phyloP scores from a whole-genome alignment of 495 filamentous ascomycete genomes.

The Aspergillus wentii region DNA sequence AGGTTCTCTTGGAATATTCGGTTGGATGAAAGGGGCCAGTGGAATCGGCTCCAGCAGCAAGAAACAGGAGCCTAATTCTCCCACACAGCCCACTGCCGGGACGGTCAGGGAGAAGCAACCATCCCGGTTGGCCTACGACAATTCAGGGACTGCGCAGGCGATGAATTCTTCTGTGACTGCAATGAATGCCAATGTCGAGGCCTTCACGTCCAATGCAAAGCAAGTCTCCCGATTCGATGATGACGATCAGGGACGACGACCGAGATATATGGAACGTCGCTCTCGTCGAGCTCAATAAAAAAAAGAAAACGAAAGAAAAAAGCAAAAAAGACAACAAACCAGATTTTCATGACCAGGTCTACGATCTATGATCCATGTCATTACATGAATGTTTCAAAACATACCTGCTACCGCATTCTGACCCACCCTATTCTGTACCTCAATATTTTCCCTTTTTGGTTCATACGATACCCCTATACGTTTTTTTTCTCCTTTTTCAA shows the following conservation, averaged over 20 bases:
- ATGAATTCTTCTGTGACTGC: conserved; percentile 7
- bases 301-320: neutral
- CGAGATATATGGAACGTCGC: conserved; percentile 36
- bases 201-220: conserved; percentile 12
- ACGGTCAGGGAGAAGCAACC: conserved; percentile 1
- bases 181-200: conserved; percentile 11
- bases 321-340: neutral
- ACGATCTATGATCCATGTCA: no score
- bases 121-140: conserved; percentile 10
- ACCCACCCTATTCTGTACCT: no score
- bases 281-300: conserved; percentile 20
- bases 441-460: no score
- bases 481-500: neutral
- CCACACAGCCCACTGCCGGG: neutral
- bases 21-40: conserved; percentile 40
- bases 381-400: no score
- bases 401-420: no score
- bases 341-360: neutral
- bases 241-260: conserved; percentile 21
- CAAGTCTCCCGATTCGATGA: conserved; percentile 12
- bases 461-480: neutral
- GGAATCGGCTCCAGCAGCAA: conserved; percentile 22
- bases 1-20: conserved; percentile 36
- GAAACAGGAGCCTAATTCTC: conserved; percentile 12
- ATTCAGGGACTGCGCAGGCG: conserved; percentile 13